phyloP scores from a whole-genome alignment of 345 rosid species.

The Euphorbia lathyris region DNA sequence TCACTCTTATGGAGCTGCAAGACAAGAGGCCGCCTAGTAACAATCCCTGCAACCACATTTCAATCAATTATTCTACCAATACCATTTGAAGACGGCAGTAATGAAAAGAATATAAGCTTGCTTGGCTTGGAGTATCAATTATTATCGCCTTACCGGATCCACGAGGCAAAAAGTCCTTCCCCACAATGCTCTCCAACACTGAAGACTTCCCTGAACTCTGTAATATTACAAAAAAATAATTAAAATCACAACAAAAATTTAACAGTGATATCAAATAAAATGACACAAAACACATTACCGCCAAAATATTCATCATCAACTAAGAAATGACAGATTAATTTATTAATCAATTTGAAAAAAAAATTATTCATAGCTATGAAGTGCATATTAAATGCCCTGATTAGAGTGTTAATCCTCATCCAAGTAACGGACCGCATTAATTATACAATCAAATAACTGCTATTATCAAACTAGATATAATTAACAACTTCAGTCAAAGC shows the following conservation, averaged over 20 bases:
- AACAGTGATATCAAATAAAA: not conserved
- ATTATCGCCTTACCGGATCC: conserved; percentile 74
- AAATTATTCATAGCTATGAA: not conserved
- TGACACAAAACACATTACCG: not conserved
- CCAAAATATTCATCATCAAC: not conserved
- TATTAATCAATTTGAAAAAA: not conserved
- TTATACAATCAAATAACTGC: not conserved
- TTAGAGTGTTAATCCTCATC: not conserved
- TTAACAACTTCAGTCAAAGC: conserved; percentile 1
- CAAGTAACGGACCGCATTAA: not conserved
- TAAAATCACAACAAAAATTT: not conserved
- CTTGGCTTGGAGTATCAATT: not conserved
- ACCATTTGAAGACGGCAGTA: not conserved
- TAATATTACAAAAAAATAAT: not conserved
- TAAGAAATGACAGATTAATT: not conserved
- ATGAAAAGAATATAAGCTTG: not conserved
- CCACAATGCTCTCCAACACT: conserved; percentile 92
- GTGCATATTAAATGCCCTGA: not conserved
- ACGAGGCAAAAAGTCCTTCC: conserved; percentile 99
- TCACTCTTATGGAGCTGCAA: conserved; percentile 95
- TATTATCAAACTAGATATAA: not conserved
- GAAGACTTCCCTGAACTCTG: conserved; percentile 99
- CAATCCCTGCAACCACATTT: conserved; percentile 62
- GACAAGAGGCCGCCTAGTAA: conserved; percentile 94
- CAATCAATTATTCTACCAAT: not conserved